These are phyloP conservation scores for Achlya hypogyna DNA, from an alignment of 352 stramenopile species.

Conservation along the genomic window DNA sequence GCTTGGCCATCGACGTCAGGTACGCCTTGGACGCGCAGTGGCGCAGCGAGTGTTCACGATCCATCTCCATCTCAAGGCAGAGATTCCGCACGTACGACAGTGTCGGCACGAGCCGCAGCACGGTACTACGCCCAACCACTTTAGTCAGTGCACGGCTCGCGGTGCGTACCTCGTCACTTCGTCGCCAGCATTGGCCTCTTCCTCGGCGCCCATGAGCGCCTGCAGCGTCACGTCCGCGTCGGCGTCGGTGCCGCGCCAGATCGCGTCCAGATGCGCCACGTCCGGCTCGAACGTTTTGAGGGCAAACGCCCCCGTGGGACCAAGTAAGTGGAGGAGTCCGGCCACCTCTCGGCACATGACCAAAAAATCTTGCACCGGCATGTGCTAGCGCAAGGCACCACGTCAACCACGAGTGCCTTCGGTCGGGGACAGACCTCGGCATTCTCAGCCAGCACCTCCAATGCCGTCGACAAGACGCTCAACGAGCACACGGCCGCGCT, in stretches of 20 bases:
- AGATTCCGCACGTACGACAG: neutral
- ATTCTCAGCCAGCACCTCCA: constrained; percentile 4
- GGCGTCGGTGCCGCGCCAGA: neutral
- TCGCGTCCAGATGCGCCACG: neutral
- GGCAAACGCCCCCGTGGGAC: neutral
- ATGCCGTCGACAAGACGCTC: neutral
- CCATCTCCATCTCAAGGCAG: constrained; percentile 10
- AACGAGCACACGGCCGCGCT: neutral
- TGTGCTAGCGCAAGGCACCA: neutral
- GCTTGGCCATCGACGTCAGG: neutral
- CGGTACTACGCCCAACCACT: too few relatives aligned
- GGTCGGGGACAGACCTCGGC: neutral
- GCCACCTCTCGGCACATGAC: neutral
- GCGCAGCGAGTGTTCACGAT: neutral
- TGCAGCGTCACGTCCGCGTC: constrained; percentile 4
- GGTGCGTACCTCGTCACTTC: neutral
- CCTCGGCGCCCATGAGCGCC: neutral
- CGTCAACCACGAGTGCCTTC: neutral
- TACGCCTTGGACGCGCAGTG: neutral
- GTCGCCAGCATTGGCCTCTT: neutral
- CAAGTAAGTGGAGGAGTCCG: neutral
- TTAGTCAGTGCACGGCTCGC: too few relatives aligned
- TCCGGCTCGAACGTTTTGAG: neutral
- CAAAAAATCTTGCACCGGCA: constrained; percentile 15
- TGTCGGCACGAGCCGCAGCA: neutral